Conservation (phyloP, 768 basidiomycete species). For the Calocybe gangraenosa region DNA sequence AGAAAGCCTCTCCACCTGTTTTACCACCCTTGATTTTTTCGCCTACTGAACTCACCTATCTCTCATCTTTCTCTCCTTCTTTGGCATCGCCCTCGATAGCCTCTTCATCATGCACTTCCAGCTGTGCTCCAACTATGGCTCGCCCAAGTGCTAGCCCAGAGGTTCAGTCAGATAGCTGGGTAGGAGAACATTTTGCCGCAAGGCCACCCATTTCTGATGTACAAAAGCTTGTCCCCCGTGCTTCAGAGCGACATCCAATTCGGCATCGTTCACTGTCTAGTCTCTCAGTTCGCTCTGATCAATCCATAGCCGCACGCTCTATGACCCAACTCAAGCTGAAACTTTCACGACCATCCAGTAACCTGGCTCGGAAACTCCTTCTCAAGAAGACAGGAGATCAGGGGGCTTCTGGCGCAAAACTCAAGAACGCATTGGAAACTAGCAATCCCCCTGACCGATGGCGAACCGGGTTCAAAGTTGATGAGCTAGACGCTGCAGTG, state of each 20-base stretch:
- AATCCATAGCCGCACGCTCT: conserved; percentile 39
- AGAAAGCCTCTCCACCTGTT: conserved; percentile 57
- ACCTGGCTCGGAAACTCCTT: conserved; percentile 53
- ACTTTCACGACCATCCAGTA: conserved; percentile 37
- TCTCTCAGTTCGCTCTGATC: conserved; percentile 41
- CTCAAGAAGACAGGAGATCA: conserved; percentile 34
- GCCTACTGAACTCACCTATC: conserved; percentile 46
- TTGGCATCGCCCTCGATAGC: conserved; percentile 28
- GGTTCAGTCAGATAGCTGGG: conserved; percentile 5
- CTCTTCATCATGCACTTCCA: conserved; percentile 35
- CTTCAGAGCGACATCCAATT: conserved; percentile 31
- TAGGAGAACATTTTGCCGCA: conserved; percentile 11
- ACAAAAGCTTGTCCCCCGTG: conserved; percentile 18
- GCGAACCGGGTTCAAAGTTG: conserved; percentile 31
- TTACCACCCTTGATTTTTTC: conserved; percentile 66
- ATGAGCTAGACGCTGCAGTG: conserved; percentile 17
- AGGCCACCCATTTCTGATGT: conserved; percentile 14
- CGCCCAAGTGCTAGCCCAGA: conserved; percentile 9
- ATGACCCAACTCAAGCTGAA: conserved; percentile 46
- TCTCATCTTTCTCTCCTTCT: conserved; percentile 34
- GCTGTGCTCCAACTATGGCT: conserved; percentile 8
- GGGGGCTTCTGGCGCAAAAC: neutral
- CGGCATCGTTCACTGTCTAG: conserved; percentile 57
- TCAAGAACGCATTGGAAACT: neutral
- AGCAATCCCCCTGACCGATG: conserved; percentile 40